phyloP scores from a whole-genome alignment of 371 early-diverging fungal genomes.

The Mucor velutinosus region DNA sequence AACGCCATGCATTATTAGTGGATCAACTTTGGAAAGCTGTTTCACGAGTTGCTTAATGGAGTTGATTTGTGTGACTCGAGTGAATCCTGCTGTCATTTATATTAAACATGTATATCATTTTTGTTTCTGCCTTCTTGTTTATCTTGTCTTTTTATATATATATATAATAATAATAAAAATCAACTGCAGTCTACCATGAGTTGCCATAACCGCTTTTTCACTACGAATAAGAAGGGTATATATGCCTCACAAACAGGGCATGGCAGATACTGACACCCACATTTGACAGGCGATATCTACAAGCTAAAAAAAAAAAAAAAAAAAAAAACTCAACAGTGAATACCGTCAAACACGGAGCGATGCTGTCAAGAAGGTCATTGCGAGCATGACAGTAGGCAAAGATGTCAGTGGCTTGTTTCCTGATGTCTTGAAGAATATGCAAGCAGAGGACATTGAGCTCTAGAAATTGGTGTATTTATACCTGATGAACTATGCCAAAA shows the following conservation, averaged over 20 bases:
- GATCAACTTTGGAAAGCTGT: constrained; percentile 7
- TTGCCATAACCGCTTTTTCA: constrained; percentile 44
- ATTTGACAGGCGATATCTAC: constrained; percentile 86
- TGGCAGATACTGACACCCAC: not conserved
- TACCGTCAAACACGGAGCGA: constrained; percentile 93
- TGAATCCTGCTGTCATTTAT: not conserved
- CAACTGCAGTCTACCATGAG: not conserved
- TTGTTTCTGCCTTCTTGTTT: not conserved
- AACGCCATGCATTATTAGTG: constrained; percentile 1
- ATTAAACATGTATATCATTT: not conserved
- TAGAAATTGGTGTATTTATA: constrained; percentile 95
- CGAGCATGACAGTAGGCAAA: constrained; percentile 91
- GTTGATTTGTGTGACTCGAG: not conserved
- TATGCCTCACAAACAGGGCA: not conserved
- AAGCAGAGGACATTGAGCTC: constrained; percentile 94
- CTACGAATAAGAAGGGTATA: constrained; percentile 67
- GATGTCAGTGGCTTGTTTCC: constrained; percentile 87
- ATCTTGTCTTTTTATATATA: not conserved
- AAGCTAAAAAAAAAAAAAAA: constrained; percentile 91
- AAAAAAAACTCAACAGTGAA: constrained; percentile 94
- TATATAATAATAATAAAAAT: not conserved
- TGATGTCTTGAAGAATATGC: constrained; percentile 98
- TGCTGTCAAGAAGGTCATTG: constrained; percentile 97
- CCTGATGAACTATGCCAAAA: constrained; percentile 92
- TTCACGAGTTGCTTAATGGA: not conserved